A percentile compares a stretch with the other conserved stretches of the same genome.
Evolutionary conservation across 805 yeast genomes (phyloP).

Genomic region (Metschnikowia aberdeeniae): DNA sequence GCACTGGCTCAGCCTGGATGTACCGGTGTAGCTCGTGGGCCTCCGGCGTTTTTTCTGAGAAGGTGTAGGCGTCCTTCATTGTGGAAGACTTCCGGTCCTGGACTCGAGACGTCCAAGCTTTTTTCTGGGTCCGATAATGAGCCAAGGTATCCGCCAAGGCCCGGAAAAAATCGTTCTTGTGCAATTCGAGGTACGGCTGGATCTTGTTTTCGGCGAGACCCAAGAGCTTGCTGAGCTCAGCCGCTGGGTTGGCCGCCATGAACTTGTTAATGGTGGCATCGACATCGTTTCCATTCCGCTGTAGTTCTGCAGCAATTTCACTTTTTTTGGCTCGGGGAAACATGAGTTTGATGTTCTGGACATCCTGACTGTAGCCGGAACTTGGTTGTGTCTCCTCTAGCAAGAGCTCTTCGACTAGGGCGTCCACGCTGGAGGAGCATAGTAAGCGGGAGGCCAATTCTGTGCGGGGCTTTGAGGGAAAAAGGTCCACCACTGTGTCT

Average conservation of each 20-base stretch:
- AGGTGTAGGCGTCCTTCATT: conserved; percentile 6
- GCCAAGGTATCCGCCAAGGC: conserved; percentile 36
- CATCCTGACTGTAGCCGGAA: conserved; percentile 12
- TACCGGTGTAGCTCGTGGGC: conserved; percentile 8
- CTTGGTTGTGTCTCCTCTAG: conserved; percentile 7
- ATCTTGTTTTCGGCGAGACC: conserved; percentile 4
- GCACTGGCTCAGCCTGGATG: conserved; percentile 22
- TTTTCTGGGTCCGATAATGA: conserved; percentile 9
- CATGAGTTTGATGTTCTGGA: conserved; percentile 33
- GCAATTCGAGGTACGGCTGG: conserved; percentile 21
- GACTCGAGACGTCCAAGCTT: conserved; percentile 10
- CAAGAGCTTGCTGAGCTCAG: conserved; percentile 3
- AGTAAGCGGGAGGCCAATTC: conserved; percentile 26
- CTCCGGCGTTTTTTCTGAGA: conserved; percentile 21
- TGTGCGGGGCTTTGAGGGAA: conserved; percentile 23
- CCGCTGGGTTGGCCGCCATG: conserved; percentile 5
- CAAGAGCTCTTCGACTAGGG: conserved; percentile 24
- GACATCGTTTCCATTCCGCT: conserved; percentile 26
- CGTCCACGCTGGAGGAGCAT: conserved; percentile 20
- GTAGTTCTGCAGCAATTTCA: conserved; percentile 26
- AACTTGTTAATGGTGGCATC: conserved; percentile 24
- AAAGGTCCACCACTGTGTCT: conserved; percentile 25
- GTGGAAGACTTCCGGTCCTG: conserved; percentile 5
- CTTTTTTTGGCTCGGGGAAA: conserved; percentile 41
- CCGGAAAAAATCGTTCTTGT: conserved; percentile 23